These are phyloP conservation scores for Aureobasidium melanogenum DNA, from an alignment of 2,329 filamentous ascomycete species.

Conservation along the genomic window DNA sequence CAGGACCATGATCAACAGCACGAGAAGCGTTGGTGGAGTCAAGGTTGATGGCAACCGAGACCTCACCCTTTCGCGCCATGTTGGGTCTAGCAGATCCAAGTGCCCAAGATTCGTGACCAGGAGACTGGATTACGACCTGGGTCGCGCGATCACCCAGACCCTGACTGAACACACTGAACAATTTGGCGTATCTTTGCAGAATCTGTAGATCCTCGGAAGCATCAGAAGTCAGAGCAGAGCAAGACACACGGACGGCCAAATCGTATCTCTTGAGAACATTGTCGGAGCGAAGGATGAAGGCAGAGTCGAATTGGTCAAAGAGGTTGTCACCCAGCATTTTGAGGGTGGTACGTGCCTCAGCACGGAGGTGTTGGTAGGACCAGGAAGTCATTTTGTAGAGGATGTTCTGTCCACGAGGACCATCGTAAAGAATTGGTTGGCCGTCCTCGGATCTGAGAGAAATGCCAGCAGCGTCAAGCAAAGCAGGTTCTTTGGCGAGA, in stretches of 20 bases:
- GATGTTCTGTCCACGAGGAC: conserved; percentile 64
- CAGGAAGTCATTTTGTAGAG: conserved; percentile 84
- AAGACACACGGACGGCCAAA: conserved; percentile 35
- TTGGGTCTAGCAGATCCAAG: conserved; percentile 23
- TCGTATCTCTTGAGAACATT: conserved; percentile 48
- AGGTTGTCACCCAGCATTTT: conserved; percentile 64
- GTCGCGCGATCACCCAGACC: conserved; percentile 69
- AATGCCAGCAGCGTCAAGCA: conserved; percentile 31
- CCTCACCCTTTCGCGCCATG: conserved; percentile 22
- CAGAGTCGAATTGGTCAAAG: conserved; percentile 72
- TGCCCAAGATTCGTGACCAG: conserved; percentile 25
- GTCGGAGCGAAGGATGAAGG: conserved; percentile 62
- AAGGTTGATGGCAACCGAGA: conserved; percentile 62
- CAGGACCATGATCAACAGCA: conserved; percentile 77
- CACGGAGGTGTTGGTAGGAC: conserved; percentile 66
- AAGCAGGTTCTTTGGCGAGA: conserved; percentile 52
- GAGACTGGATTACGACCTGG: conserved; percentile 46
- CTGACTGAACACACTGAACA: conserved; percentile 57
- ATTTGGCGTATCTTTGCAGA: conserved; percentile 40
- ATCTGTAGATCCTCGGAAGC: conserved; percentile 22
- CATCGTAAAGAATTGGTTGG: conserved; percentile 70
- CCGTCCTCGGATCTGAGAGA: conserved; percentile 22
- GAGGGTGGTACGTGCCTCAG: conserved; percentile 66
- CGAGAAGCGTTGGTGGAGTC: conserved; percentile 64
- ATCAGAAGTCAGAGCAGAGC: conserved; percentile 21